A percentile compares a stretch with the other conserved stretches of the same genome.
Conservation (phyloP, 2,329 filamentous ascomycete genomes). For the Fusarium denticulatum region DNA sequence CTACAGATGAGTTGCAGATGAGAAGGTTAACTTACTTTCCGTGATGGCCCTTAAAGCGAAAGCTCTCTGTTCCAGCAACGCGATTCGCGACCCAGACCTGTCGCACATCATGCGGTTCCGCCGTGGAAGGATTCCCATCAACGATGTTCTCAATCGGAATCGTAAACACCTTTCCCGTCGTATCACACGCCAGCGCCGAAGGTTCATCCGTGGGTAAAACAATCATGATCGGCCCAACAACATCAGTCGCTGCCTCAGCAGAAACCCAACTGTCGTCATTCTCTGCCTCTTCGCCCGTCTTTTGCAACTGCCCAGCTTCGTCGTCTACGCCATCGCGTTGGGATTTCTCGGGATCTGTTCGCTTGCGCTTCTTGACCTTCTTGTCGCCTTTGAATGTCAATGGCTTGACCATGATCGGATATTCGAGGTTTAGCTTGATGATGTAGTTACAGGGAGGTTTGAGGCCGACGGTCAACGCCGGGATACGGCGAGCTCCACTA, state of each 20-base stretch:
- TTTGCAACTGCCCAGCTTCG: constrained; percentile 32
- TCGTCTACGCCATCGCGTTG: constrained; percentile 27
- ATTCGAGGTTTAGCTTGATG: neutral
- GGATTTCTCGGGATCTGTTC: constrained; percentile 64
- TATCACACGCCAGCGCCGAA: constrained; percentile 84
- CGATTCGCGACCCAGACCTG: constrained; percentile 94
- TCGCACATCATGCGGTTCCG: constrained; percentile 93
- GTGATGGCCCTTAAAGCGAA: constrained; percentile 90
- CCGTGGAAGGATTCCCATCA: constrained; percentile 81
- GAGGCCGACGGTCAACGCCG: constrained; percentile 29
- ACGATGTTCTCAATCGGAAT: constrained; percentile 87
- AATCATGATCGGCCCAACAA: constrained; percentile 84
- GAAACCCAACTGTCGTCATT: constrained; percentile 92
- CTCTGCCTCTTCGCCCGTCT: constrained; percentile 49
- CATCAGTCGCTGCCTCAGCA: constrained; percentile 77
- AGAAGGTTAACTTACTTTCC: constrained; percentile 68
- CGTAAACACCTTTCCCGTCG: constrained; percentile 86
- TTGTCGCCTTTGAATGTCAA: constrained; percentile 98
- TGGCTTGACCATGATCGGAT: constrained; percentile 78
- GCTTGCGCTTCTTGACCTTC: constrained; percentile 91
- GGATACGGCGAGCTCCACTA: constrained; percentile 50
- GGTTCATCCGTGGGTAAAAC: constrained; percentile 80
- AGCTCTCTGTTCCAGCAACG: constrained; percentile 82
- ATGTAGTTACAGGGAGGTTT: neutral
- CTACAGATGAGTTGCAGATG: accelerated